Percentiles rank a stretch among this genome's conserved stretches.
Conservation (phyloP, 2,329 filamentous ascomycete species). For the Fusarium pininemorale region DNA sequence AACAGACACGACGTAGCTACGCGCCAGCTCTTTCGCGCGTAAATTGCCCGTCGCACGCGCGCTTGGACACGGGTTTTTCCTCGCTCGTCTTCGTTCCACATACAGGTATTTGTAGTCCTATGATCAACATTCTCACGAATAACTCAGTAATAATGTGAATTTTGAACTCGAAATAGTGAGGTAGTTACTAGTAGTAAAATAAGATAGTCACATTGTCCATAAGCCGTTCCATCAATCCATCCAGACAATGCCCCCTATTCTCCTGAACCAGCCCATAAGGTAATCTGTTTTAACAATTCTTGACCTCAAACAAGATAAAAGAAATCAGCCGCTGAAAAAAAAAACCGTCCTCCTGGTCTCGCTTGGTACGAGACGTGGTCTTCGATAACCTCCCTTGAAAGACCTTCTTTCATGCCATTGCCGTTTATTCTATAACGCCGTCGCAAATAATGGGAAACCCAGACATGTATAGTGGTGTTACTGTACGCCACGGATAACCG, state of each 20-base stretch:
- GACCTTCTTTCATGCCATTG: conserved; percentile 32
- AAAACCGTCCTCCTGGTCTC: conserved; percentile 19
- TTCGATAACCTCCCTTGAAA: conserved; percentile 14
- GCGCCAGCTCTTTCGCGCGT: conserved; percentile 37
- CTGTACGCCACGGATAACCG: conserved; percentile 29
- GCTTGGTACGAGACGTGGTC: conserved; percentile 2
- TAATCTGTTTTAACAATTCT: conserved; percentile 21
- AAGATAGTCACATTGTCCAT: conserved; percentile 32
- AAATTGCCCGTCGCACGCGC: conserved; percentile 41
- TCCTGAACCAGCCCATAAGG: conserved; percentile 20
- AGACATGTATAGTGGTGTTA: conserved; percentile 22
- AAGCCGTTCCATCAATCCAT: conserved; percentile 28
- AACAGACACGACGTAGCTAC: conserved; percentile 31
- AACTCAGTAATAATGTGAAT: background rate
- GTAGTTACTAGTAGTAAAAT: conserved; percentile 18
- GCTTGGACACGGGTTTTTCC: conserved; percentile 11
- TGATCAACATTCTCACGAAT: background rate
- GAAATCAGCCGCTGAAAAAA: conserved; percentile 6
- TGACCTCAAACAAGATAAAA: conserved; percentile 29
- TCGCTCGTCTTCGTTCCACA: background rate
- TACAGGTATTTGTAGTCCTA: conserved; percentile 1
- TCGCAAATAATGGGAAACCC: conserved; percentile 31
- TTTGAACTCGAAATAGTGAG: background rate
- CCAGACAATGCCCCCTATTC: conserved; percentile 24
- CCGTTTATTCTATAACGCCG: conserved; percentile 42